Evolutionary conservation across 345 rosid species (phyloP).

Genomic region (Aegle marmelos): DNA sequence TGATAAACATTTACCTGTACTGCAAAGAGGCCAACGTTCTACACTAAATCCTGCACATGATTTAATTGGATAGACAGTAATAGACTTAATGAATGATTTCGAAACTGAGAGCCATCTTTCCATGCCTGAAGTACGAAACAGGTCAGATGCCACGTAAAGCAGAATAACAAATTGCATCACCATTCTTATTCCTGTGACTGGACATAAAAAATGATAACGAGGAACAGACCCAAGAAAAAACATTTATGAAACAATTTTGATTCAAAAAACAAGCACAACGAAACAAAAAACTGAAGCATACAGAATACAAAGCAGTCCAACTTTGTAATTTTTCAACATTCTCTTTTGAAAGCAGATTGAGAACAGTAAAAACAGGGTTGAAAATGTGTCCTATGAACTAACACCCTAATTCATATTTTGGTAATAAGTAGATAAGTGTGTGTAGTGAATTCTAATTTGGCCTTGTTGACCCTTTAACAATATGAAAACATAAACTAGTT

Average conservation of each 20-base stretch:
- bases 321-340: neutral
- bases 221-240: neutral
- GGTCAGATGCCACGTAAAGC: constrained; percentile 16
- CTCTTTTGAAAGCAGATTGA: neutral
- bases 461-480: neutral
- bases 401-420: neutral
- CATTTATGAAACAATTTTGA: neutral
- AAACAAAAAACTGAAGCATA: neutral
- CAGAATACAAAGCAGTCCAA: neutral
- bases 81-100: constrained; percentile 49
- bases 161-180: neutral
- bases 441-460: neutral
- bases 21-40: constrained; percentile 78
- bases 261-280: neutral
- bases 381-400: neutral
- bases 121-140: constrained; percentile 40
- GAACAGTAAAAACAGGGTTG: neutral
- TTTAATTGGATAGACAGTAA: constrained; percentile 81
- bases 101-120: constrained; percentile 26
- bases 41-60: constrained; percentile 88
- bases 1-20: constrained; percentile 51
- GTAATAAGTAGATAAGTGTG: neutral
- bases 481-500: neutral
- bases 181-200: neutral
- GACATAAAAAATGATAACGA: neutral